Percentiles rank a stretch among this genome's conserved stretches.
Conservation (phyloP, 495 filamentous ascomycete species). For the Xylaria acuta region DNA sequence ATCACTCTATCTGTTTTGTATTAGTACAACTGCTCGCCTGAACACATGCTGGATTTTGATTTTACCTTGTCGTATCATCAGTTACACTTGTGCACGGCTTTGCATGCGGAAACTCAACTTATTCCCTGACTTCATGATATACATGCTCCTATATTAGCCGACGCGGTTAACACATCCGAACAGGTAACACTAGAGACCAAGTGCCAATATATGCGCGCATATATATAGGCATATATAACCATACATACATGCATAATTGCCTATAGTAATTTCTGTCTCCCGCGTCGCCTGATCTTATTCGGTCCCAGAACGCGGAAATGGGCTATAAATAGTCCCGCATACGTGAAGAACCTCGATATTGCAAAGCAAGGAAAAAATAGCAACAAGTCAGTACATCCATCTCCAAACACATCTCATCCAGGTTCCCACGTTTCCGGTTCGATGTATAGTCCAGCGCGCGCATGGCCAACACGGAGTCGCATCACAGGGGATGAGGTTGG, state of each 20-base stretch:
- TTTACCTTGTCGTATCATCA: not conserved
- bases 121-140: not conserved
- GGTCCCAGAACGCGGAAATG: not conserved
- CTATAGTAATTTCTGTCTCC: not conserved
- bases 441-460: slow-evolving; percentile 8
- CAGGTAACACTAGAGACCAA: slow-evolving; percentile 11
- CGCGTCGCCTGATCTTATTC: slow-evolving; percentile 25
- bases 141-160: slow-evolving; percentile 26
- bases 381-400: slow-evolving; percentile 12
- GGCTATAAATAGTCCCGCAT: slow-evolving; percentile 18
- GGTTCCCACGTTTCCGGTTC: slow-evolving; percentile 21
- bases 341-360: slow-evolving; percentile 15
- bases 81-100: not conserved
- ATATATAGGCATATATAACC: slow-evolving; percentile 14
- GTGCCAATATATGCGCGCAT: slow-evolving; percentile 5
- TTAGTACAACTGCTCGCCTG: not conserved
- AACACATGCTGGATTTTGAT: not conserved
- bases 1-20: not conserved
- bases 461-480: slow-evolving; percentile 21
- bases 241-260: slow-evolving; percentile 22
- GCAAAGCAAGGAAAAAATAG: slow-evolving; percentile 1
- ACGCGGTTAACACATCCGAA: slow-evolving; percentile 26
- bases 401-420: not conserved
- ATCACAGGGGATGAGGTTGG: not conserved
- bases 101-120: slow-evolving; percentile 12